phyloP scores from a whole-genome alignment of 768 basidiomycete genomes.

The Lactarius tabidus region DNA sequence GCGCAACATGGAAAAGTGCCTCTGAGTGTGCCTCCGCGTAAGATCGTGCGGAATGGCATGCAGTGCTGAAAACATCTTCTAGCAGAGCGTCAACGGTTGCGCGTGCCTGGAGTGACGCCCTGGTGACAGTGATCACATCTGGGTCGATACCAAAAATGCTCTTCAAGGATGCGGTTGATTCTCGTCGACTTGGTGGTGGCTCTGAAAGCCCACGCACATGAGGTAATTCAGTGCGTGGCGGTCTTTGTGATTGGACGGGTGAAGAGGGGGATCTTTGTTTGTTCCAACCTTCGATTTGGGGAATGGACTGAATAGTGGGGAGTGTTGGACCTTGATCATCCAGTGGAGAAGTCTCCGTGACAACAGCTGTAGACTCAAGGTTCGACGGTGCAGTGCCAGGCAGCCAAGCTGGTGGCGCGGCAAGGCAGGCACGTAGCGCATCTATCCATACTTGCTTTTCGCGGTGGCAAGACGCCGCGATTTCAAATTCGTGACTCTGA shows the following conservation, averaged over 20 bases:
- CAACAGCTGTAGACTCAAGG: slow-evolving; percentile 37
- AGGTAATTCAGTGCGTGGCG: slow-evolving; percentile 12
- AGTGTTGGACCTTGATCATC: slow-evolving; percentile 22
- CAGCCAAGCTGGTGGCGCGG: slow-evolving; percentile 44
- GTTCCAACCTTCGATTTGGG: slow-evolving; percentile 29
- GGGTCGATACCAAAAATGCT: slow-evolving; percentile 56
- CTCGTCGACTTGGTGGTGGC: slow-evolving; percentile 40
- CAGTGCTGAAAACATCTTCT: slow-evolving; percentile 75
- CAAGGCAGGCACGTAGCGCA: slow-evolving; percentile 54
- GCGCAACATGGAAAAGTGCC: slow-evolving; percentile 58
- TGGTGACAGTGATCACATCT: slow-evolving; percentile 58
- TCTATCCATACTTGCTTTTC: slow-evolving; percentile 89
- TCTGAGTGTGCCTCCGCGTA: slow-evolving; percentile 60
- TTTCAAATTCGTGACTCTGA: slow-evolving; percentile 49
- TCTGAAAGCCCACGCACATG: slow-evolving; percentile 11
- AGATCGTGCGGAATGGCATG: slow-evolving; percentile 62
- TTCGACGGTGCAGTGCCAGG: slow-evolving; percentile 60
- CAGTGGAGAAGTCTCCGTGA: slow-evolving; percentile 17
- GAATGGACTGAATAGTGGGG: slow-evolving; percentile 34
- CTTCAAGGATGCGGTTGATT: slow-evolving; percentile 61
- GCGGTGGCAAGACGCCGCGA: slow-evolving; percentile 76
- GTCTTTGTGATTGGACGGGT: slow-evolving; percentile 9
- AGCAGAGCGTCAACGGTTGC: slow-evolving; percentile 72
- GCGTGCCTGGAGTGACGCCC: slow-evolving; percentile 62
- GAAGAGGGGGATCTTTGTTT: slow-evolving; percentile 9